Evolutionary conservation across 352 stramenopile species (phyloP).

Genomic region (Globisporangium polare): DNA sequence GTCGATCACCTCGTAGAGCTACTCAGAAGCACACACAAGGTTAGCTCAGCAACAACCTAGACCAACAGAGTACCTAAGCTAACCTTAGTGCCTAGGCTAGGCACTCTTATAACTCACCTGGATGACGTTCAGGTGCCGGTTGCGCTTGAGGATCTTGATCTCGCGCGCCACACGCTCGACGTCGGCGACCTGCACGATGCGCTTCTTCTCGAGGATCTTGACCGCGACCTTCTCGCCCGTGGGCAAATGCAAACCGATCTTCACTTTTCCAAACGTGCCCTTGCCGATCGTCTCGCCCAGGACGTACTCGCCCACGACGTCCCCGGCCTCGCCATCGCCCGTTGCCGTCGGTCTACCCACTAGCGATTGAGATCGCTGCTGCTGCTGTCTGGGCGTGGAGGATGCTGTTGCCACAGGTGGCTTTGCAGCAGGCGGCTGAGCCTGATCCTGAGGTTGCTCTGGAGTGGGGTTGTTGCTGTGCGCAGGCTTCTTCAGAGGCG

Average conservation of each 20-base stretch:
- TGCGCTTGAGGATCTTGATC: conserved; percentile 94
- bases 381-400: not conserved
- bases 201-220: conserved; percentile 92
- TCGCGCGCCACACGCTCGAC: conserved; percentile 89
- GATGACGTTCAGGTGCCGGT: conserved; percentile 89
- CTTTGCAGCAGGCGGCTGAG: conserved; percentile 2
- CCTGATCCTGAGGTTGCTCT: not conserved
- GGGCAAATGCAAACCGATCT: conserved; percentile 76
- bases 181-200: conserved; percentile 86
- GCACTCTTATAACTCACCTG: conserved; percentile 28
- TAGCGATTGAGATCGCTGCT: not conserved
- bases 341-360: not conserved
- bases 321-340: conserved; percentile 19
- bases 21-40: conserved; percentile 46
- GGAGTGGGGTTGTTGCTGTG: not conserved
- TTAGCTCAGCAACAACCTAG: conserved; percentile 50
- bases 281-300: conserved; percentile 91
- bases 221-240: conserved; percentile 92
- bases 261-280: conserved; percentile 94
- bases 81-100: no score
- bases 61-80: not conserved
- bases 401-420: not conserved
- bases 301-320: conserved; percentile 85
- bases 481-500: conserved; percentile 7
- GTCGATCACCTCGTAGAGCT: conserved; percentile 89